Base-by-base conservation (phyloP, 768 basidiomycete genomes). In the Russula dissimulans region DNA sequence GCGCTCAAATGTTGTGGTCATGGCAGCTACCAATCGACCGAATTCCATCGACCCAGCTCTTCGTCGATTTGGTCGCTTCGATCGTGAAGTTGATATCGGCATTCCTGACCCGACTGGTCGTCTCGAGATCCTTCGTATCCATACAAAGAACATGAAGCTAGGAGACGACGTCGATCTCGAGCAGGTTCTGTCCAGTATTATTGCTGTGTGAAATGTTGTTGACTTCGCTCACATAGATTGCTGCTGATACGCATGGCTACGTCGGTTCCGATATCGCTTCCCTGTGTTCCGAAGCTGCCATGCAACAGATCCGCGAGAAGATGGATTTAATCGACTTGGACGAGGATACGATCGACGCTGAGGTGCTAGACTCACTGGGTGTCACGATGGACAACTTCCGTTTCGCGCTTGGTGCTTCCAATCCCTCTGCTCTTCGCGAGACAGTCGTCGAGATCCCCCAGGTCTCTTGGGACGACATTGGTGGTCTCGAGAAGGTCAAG, bases 341-440 rank as follows among this genome's bases (percentile, higher is more conserved):
- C 64, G 91, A 95, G 74, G 97, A 99, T 70, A 97, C 95, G 52
- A 99, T 99, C 70, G 97, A 99, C 69, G 97, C 97, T 8, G 97
- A 99, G 74, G 95, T 99, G 2, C 88, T 99, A 56, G 97, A 99
- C 75, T 91, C 95, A 6, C 89, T 99, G 52, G 97, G 97, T 66
- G 95, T 99, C 66, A 99, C 97, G 32, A 97, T 97, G 95, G 97
- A 99, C 70, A 98, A 98, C 81, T 98, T 98, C 93, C 88, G 95
- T 61, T 98, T 97, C 73, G 97, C 97, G 4, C 87, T 99, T 57
- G 97, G 97, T 59, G 85, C 87, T 31, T 95, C 94, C 68, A 98
- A 98, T 77, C 97, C 97, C 32, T 98, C 97, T 17, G 97, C 97
- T 14, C 88, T 98, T 52, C 90, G 97, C 73, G 97, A 99, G 79